These are phyloP conservation scores for Alternaria panax DNA, from an alignment of 2,329 filamentous ascomycete genomes.

Conservation along the genomic window DNA sequence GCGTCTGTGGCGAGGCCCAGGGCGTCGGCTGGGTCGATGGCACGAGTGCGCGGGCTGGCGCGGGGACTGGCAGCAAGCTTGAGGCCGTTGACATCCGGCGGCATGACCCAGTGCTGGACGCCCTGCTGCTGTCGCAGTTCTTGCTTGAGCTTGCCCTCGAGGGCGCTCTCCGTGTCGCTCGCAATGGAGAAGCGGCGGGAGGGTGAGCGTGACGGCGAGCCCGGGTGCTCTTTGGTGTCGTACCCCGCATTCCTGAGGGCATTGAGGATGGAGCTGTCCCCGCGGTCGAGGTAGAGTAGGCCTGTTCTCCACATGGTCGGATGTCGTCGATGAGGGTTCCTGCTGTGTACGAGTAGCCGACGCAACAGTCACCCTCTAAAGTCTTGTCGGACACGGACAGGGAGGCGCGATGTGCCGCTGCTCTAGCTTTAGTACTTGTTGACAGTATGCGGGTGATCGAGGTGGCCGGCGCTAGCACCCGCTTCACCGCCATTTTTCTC, in stretches of 20 bases:
- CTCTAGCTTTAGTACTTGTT: slow-evolving; percentile 25
- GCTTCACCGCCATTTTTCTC: slow-evolving; percentile 25
- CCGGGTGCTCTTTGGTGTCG: slow-evolving; percentile 24
- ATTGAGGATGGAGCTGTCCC: slow-evolving; percentile 31
- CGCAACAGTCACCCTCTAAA: slow-evolving; percentile 22
- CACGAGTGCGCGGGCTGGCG: slow-evolving; percentile 14
- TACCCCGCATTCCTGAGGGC: slow-evolving; percentile 29
- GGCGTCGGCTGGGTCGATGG: slow-evolving; percentile 19
- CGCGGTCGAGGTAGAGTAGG: slow-evolving; percentile 32
- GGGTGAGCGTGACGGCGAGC: slow-evolving; percentile 23
- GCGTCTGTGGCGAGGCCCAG: slow-evolving; percentile 26
- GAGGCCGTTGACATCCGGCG: slow-evolving; percentile 19
- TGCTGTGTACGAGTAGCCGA: slow-evolving; percentile 20
- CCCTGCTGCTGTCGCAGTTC: slow-evolving; percentile 17
- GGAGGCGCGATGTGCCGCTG: slow-evolving; percentile 20
- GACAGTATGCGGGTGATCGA: slow-evolving; percentile 16
- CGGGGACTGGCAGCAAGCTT: slow-evolving; percentile 25
- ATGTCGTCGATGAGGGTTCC: slow-evolving; percentile 26
- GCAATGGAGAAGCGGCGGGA: slow-evolving; percentile 23
- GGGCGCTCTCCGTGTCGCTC: slow-evolving; percentile 23
- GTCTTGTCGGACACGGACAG: slow-evolving; percentile 24
- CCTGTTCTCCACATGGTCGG: slow-evolving; percentile 32
- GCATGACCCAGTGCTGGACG: slow-evolving; percentile 20
- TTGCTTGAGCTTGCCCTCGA: slow-evolving; percentile 18
- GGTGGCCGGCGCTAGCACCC: slow-evolving; percentile 19